phyloP scores from a whole-genome alignment of 2,329 filamentous ascomycete species.

The Xylaria multiplex region DNA sequence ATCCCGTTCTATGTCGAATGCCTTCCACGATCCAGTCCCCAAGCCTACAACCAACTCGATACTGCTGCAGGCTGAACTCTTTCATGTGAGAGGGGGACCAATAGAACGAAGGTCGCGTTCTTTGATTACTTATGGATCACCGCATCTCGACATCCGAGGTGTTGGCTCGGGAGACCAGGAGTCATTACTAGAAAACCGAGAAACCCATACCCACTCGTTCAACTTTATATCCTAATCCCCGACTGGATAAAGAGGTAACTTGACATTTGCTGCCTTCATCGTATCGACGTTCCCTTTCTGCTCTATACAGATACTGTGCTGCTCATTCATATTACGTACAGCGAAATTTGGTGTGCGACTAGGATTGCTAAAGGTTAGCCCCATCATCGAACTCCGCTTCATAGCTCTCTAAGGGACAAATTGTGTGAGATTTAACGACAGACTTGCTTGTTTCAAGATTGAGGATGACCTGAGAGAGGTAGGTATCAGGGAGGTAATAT shows the following conservation, averaged over 20 bases:
- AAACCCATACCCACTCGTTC: neutral
- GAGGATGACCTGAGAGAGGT: slow-evolving; percentile 5
- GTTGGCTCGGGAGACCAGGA: neutral
- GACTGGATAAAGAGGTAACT: neutral
- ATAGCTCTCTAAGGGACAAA: neutral
- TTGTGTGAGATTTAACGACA: neutral
- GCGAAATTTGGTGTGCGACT: neutral
- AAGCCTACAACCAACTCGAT: slow-evolving; percentile 14
- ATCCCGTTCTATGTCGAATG: slow-evolving; percentile 39
- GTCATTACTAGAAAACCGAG: neutral
- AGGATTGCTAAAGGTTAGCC: slow-evolving; percentile 3
- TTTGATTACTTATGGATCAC: slow-evolving; percentile 37
- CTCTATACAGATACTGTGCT: neutral
- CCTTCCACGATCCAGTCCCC: slow-evolving; percentile 18
- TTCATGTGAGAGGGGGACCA: slow-evolving; percentile 27
- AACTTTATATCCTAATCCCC: neutral
- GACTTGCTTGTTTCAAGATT: slow-evolving; percentile 9
- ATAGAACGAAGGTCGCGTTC: slow-evolving; percentile 31
- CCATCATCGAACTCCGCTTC: neutral
- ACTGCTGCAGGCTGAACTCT: slow-evolving; percentile 16
- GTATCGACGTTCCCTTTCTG: neutral
- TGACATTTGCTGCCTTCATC: slow-evolving; percentile 6
- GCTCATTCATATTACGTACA: neutral
- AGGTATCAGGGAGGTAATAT: slow-evolving; percentile 13
- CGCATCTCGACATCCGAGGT: slow-evolving; percentile 2